Conservation (phyloP, 768 basidiomycete species). For the Leucocoprinus birnbaumii region DNA sequence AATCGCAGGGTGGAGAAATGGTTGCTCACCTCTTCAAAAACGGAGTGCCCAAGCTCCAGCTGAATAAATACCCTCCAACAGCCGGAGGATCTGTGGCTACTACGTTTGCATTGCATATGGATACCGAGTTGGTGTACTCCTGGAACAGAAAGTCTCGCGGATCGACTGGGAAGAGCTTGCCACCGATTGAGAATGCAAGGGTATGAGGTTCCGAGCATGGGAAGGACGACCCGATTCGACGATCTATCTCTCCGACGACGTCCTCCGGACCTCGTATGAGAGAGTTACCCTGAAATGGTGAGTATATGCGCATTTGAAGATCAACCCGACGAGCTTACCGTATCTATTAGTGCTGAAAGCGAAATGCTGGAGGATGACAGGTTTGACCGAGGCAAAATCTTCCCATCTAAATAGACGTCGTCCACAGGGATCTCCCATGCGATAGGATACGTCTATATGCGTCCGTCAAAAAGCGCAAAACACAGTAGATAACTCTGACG, state of each 20-base stretch:
- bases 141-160: constrained; percentile 66
- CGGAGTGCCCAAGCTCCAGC: constrained; percentile 77
- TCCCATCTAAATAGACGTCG: constrained; percentile 68
- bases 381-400: constrained; percentile 53
- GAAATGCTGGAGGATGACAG: constrained; percentile 44
- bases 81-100: constrained; percentile 62
- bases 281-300: constrained; percentile 59
- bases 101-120: constrained; percentile 51
- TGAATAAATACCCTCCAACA: constrained; percentile 59
- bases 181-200: constrained; percentile 66
- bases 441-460: constrained; percentile 52
- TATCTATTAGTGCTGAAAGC: constrained; percentile 69
- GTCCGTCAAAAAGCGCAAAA: constrained; percentile 1
- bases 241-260: constrained; percentile 47
- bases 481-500: constrained; percentile 12
- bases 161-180: constrained; percentile 68
- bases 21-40: constrained; percentile 67
- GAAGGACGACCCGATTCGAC: constrained; percentile 41
- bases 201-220: constrained; percentile 60
- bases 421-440: constrained; percentile 75
- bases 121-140: constrained; percentile 30
- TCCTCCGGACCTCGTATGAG: constrained; percentile 74
- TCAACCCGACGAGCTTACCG: constrained; percentile 37
- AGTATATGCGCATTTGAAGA: background rate
- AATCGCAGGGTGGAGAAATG: background rate